These are phyloP conservation scores for Clausena lansium DNA, from an alignment of 345 rosid genomes.

Conservation along the genomic window DNA sequence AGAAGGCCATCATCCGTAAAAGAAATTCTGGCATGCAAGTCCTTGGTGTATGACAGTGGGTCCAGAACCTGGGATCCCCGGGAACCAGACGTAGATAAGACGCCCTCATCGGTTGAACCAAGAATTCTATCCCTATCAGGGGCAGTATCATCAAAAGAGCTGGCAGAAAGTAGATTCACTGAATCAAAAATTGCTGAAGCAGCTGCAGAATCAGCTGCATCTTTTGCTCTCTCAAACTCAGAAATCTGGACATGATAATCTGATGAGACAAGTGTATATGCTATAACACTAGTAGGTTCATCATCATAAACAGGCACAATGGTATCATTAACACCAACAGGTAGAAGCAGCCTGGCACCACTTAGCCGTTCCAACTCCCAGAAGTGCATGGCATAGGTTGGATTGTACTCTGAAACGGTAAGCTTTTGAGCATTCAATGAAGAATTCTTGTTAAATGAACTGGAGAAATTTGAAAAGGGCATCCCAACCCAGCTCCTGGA, in stretches of 20 bases:
- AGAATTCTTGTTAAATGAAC: constrained; percentile 39
- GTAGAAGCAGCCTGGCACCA: constrained; percentile 76
- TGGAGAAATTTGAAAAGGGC: constrained; percentile 48
- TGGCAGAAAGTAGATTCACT: constrained; percentile 47
- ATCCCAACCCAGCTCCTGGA: constrained; percentile 20
- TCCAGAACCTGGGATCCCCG: constrained; percentile 50
- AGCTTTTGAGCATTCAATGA: constrained; percentile 50
- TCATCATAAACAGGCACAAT: constrained; percentile 89
- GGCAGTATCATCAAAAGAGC: constrained; percentile 47
- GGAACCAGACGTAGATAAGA: constrained; percentile 30
- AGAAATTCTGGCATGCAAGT: constrained; percentile 72
- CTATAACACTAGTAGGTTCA: constrained; percentile 88
- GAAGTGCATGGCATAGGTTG: constrained; percentile 55
- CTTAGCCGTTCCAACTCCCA: constrained; percentile 69
- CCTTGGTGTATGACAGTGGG: constrained; percentile 53
- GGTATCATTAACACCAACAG: constrained; percentile 61
- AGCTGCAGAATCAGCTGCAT: constrained; percentile 36
- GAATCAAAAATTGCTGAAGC: constrained; percentile 60
- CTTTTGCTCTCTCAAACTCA: constrained; percentile 58
- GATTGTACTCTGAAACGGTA: constrained; percentile 53
- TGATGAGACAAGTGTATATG: constrained; percentile 73
- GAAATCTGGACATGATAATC: constrained; percentile 65
- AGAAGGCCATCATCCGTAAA: constrained; percentile 68
- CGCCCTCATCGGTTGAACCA: constrained; percentile 57
- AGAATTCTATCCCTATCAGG: constrained; percentile 45